Evolutionary conservation across 352 stramenopile genomes (phyloP).

Genomic region (Lagenidium giganteum): DNA sequence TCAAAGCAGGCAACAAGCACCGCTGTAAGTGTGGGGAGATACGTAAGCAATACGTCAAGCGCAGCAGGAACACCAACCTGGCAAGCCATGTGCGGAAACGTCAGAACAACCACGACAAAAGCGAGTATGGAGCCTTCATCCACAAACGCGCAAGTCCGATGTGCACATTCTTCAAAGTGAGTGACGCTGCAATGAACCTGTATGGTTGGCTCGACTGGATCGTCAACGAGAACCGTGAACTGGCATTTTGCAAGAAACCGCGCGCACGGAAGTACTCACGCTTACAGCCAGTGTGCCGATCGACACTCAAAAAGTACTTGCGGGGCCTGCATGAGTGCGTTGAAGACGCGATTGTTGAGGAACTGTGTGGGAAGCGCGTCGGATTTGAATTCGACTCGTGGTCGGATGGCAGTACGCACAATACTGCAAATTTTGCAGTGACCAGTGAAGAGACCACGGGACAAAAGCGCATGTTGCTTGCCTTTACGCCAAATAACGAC

Average conservation of each 20-base stretch:
- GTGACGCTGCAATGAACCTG: constrained; percentile 3
- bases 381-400: constrained; percentile 16
- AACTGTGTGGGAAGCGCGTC: constrained; percentile 1
- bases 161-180: too few relatives aligned
- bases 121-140: too few relatives aligned
- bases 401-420: constrained; percentile 12
- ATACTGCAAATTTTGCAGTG: constrained; percentile 8
- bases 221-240: constrained; percentile 13
- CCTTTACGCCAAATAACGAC: too few relatives aligned
- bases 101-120: too few relatives aligned
- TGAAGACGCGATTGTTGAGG: background rate
- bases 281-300: constrained; percentile 3
- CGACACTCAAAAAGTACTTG: constrained; percentile 13
- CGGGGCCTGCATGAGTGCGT: constrained; percentile 4
- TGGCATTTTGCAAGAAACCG: constrained; percentile 12
- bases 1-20: too few relatives aligned
- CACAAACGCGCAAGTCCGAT: too few relatives aligned
- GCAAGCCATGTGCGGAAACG: too few relatives aligned
- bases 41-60: too few relatives aligned
- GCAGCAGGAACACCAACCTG: too few relatives aligned
- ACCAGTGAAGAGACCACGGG: too few relatives aligned
- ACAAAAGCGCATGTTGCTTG: too few relatives aligned
- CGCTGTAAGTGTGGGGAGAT: too few relatives aligned
- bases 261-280: constrained; percentile 17
- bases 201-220: constrained; percentile 17